These are phyloP conservation scores for Kodamaea restingae DNA, from an alignment of 805 yeast genomes.

Conservation along the genomic window DNA sequence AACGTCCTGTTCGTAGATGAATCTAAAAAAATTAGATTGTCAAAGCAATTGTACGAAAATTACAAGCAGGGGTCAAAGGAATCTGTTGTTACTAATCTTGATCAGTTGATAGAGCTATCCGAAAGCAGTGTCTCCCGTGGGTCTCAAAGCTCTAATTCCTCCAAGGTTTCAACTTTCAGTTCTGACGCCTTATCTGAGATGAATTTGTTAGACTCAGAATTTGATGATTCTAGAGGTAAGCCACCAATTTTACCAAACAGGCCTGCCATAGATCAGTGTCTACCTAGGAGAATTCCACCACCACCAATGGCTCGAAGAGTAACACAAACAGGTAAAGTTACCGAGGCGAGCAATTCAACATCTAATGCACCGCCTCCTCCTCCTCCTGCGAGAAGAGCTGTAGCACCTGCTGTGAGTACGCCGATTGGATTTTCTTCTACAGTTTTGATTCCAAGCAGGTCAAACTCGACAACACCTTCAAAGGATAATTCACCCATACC, in stretches of 20 bases:
- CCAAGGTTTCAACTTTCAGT: constrained; percentile 17
- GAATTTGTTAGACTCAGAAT: constrained; percentile 26
- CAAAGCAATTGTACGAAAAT: constrained; percentile 17
- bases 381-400: constrained; percentile 17
- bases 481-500: constrained; percentile 17
- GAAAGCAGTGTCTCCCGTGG: constrained; percentile 4
- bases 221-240: background rate
- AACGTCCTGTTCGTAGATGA: constrained; percentile 63
- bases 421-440: constrained; percentile 36
- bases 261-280: constrained; percentile 10
- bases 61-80: constrained; percentile 5
- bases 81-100: background rate
- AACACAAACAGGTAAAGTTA: background rate
- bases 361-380: constrained; percentile 9
- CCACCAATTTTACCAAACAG: constrained; percentile 5
- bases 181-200: constrained; percentile 30
- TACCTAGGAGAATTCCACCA: constrained; percentile 30
- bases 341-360: too few species aligned
- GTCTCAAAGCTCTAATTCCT: constrained; percentile 8
- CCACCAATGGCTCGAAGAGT: constrained; percentile 22
- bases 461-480: constrained; percentile 15
- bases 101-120: constrained; percentile 9
- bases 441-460: constrained; percentile 37
- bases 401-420: constrained; percentile 13
- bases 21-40: constrained; percentile 24